These are phyloP conservation scores for Picochlorum sp. DNA, from an alignment of 139 green algal species.

Conservation along the genomic window DNA sequence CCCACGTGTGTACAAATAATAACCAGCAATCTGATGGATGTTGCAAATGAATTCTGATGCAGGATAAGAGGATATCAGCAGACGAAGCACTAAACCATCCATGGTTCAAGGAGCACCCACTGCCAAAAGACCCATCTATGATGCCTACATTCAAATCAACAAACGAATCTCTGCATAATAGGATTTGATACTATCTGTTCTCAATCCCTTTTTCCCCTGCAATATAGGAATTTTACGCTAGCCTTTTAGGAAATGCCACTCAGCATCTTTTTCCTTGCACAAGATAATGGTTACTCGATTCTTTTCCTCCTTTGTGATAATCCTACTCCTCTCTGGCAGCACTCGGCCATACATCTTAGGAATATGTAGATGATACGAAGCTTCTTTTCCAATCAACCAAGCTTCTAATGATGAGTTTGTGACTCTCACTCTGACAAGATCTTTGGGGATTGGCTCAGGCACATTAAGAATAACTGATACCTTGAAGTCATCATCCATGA, in stretches of 20 bases:
- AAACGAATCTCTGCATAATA: slow-evolving; percentile 7
- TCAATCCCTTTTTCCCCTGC: too few species aligned
- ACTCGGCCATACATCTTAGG: slow-evolving; percentile 23
- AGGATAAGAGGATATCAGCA: slow-evolving; percentile 32
- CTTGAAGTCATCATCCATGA: slow-evolving; percentile 28
- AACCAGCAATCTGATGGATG: slow-evolving; percentile 7
- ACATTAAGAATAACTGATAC: slow-evolving; percentile 20
- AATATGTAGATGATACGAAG: slow-evolving; percentile 24
- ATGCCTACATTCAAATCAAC: slow-evolving; percentile 50
- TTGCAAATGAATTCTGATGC: slow-evolving; percentile 7
- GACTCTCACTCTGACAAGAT: not conserved
- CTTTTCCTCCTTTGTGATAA: slow-evolving; percentile 18
- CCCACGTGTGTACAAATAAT: not conserved
- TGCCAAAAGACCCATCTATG: slow-evolving; percentile 37
- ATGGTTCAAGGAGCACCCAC: slow-evolving; percentile 46
- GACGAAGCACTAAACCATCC: slow-evolving; percentile 41
- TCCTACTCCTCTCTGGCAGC: slow-evolving; percentile 8
- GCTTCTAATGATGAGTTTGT: slow-evolving; percentile 17
- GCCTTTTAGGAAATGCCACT: slow-evolving; percentile 33
- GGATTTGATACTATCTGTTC: not conserved
- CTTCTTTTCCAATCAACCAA: slow-evolving; percentile 16
- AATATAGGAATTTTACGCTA: not conserved
- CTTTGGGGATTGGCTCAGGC: slow-evolving; percentile 16
- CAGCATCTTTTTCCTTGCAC: slow-evolving; percentile 24
- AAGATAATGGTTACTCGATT: slow-evolving; percentile 24